Percentiles rank a stretch among this genome's conserved stretches.
These are phyloP conservation scores for Cardamine chenopodiifolia DNA, from an alignment of 345 rosid genomes.

Conservation along the genomic window DNA sequence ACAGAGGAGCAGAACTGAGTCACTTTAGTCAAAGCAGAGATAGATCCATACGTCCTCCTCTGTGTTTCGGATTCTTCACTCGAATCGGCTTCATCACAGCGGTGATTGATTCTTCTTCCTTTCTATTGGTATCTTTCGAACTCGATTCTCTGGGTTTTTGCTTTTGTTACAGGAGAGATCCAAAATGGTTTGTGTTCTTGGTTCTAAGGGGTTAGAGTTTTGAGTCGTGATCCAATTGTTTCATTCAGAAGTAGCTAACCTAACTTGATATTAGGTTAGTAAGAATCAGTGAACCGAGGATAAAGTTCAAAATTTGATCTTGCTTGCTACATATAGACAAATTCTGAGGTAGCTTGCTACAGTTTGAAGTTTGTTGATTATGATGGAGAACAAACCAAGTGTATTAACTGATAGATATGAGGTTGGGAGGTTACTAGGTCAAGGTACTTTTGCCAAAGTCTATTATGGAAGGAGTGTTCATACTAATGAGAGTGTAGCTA, in stretches of 20 bases:
- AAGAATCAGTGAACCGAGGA: neutral
- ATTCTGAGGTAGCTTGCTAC: neutral
- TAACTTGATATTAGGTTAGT: neutral
- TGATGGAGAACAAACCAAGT: constrained; percentile 78
- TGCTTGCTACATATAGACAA: neutral
- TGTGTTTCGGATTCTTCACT: neutral
- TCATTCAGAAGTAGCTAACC: neutral
- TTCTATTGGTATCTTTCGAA: neutral
- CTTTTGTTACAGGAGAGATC: constrained; percentile 1
- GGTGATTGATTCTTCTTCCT: constrained; percentile 10
- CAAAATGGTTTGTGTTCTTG: neutral
- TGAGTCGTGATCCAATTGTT: neutral
- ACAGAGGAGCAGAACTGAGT: constrained; percentile 27
- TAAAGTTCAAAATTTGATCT: neutral
- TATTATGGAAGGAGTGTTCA: constrained; percentile 62
- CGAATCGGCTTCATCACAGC: neutral
- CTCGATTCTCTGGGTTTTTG: neutral
- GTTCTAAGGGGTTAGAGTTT: neutral
- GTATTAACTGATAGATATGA: constrained; percentile 70
- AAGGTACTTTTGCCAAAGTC: constrained; percentile 83
- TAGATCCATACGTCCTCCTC: neutral
- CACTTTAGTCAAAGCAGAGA: constrained; percentile 16
- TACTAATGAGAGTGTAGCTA: constrained; percentile 62
- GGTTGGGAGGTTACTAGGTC: constrained; percentile 69
- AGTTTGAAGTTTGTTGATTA: constrained; percentile 25